Base-by-base conservation (phyloP, 177 flowering plant genomes). In the Vitis hybrid region DNA sequence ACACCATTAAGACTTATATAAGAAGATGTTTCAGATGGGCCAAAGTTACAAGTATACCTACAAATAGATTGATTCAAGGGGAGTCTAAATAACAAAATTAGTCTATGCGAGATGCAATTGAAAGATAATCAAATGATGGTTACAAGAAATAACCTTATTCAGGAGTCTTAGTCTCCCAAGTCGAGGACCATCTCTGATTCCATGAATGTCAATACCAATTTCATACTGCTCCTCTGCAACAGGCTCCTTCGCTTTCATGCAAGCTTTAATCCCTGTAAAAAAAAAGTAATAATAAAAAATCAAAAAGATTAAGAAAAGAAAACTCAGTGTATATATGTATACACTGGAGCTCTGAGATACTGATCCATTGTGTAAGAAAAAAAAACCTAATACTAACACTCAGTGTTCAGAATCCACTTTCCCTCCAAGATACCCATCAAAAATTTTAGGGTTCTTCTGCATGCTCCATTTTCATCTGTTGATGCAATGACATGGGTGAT, bases 401-500 rank as follows among this genome's bases (percentile, higher is more conserved):
- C 87, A 54, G 87, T 78, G 67, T 73, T 91, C 68, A 94, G 60
- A 71, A 96, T 89, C 99, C 99, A 96, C 78, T 85, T 94, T 51
- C 99, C 99, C 79, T 89, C 93, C 75, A 94, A 77, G 76, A 96
- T 89, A 14, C 91, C 99, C 95, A 86, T 85, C 80, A 96, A 78
- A 72, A 86, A 71, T 73, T 96, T 96, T 54, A 96, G 84, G 59
- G 98, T 96, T 76, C 99, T 89, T 79, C 70, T 85, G 82, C 97
- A 94, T 57, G 92, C 94, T 56, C 92, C 93, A 75, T 86, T 92
- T 67, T 87, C 95, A 84, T 92, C 90, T 8, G 82, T 83, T 66
- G 99, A 92, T 66, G 97, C 97, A 77, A 96, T 86, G 55, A 96
- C 84, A 79, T 96, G 99, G 51, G 98, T 94, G 65, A 92, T 85